A percentile compares a stretch with the other conserved stretches of the same genome.
Conservation (phyloP, 2,329 filamentous ascomycete species). For the Teratosphaeria destructans region DNA sequence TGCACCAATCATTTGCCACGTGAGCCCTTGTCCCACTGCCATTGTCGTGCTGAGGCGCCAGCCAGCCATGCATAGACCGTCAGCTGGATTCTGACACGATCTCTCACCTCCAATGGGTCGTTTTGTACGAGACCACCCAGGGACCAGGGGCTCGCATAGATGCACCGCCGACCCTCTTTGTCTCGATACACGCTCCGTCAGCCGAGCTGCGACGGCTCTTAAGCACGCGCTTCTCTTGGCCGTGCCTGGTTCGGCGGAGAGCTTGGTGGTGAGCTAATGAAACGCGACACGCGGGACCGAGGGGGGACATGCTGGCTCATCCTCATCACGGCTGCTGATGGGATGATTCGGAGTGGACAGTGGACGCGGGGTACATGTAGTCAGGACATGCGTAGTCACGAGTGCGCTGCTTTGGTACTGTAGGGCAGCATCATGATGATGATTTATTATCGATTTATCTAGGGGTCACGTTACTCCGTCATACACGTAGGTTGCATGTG, state of each 20-base stretch:
- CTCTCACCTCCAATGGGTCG: not conserved
- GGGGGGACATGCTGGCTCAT: not conserved
- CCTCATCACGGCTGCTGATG: not conserved
- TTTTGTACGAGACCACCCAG: not conserved
- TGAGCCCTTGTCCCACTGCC: not conserved
- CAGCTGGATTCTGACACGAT: not conserved
- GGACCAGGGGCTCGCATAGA: not conserved
- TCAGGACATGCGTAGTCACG: too few species aligned
- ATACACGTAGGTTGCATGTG: too few species aligned
- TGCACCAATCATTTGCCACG: not conserved
- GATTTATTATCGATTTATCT: too few species aligned
- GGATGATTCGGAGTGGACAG: not conserved
- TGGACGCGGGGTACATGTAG: not conserved
- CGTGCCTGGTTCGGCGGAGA: not conserved
- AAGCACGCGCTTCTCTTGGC: not conserved
- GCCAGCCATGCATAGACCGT: not conserved
- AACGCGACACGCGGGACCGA: not conserved
- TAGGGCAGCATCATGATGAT: too few species aligned
- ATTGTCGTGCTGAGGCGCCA: not conserved
- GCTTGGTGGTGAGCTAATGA: not conserved
- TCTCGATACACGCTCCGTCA: not conserved
- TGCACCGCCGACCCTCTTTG: not conserved
- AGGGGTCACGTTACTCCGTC: too few species aligned
- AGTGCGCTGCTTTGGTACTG: not conserved
- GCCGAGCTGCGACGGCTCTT: not conserved